Conservation (phyloP, 2,329 filamentous ascomycete species). For the Beauveria caledonica region DNA sequence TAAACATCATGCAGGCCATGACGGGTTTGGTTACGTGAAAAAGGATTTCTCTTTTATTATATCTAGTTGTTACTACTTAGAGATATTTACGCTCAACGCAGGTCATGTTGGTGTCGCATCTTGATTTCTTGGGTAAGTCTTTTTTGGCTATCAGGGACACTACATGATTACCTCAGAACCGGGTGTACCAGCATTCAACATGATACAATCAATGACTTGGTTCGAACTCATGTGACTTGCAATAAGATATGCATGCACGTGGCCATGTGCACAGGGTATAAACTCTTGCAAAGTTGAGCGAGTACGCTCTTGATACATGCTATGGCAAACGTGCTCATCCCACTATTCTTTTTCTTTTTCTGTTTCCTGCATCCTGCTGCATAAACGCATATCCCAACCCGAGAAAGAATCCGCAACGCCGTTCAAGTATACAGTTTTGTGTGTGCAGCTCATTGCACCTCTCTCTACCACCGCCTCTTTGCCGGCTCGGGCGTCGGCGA, state of each 20-base stretch:
- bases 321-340: background rate
- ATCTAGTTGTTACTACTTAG: background rate
- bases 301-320: background rate
- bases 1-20: background rate
- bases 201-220: background rate
- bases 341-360: background rate
- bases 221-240: background rate
- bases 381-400: background rate
- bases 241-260: background rate
- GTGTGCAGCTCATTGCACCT: background rate
- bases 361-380: background rate
- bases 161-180: background rate
- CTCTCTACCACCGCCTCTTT: conserved; percentile 55
- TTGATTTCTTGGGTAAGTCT: background rate
- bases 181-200: conserved; percentile 5
- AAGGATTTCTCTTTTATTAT: background rate
- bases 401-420: too few species aligned
- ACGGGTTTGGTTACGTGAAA: background rate
- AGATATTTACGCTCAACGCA: conserved; percentile 8
- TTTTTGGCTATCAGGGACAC: background rate
- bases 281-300: background rate
- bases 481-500: conserved; percentile 83
- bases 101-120: conserved; percentile 2
- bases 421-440: too few species aligned
- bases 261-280: background rate